Evolutionary conservation across 331 rosid genomes (phyloP).

Genomic region (Arachis monticola): DNA sequence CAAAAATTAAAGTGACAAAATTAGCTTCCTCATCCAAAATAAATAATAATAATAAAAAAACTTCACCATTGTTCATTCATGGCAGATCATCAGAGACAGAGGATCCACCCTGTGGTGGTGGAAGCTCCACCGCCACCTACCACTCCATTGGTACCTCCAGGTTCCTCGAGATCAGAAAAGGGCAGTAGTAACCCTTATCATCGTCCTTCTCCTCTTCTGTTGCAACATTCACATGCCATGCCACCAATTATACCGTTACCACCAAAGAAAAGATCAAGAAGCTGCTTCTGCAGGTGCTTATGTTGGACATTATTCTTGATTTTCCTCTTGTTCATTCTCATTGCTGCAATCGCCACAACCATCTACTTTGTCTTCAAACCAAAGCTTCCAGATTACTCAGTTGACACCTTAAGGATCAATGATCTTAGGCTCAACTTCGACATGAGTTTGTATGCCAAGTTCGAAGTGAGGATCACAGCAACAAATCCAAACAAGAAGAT

Average conservation of each 20-base stretch:
- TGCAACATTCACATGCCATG: constrained; percentile 9
- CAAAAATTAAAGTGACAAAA: constrained; percentile 16
- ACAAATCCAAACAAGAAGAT: constrained; percentile 80
- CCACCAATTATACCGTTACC: constrained; percentile 36
- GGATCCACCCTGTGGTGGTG: constrained; percentile 59
- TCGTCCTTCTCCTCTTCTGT: constrained; percentile 33
- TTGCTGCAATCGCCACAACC: constrained; percentile 64
- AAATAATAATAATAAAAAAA: too few species aligned
- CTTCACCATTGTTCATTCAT: constrained; percentile 29
- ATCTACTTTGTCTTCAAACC: constrained; percentile 79
- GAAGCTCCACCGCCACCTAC: constrained; percentile 45
- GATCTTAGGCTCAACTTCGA: constrained; percentile 69
- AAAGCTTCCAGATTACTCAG: constrained; percentile 80
- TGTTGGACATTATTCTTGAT: constrained; percentile 64
- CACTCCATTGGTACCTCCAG: constrained; percentile 42
- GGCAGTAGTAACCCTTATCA: constrained; percentile 30
- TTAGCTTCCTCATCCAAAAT: constrained; percentile 1
- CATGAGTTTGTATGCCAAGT: constrained; percentile 71
- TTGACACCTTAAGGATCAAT: constrained; percentile 61
- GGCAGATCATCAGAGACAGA: constrained; percentile 70
- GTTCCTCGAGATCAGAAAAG: constrained; percentile 51
- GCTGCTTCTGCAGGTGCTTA: constrained; percentile 62
- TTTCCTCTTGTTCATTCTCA: constrained; percentile 47
- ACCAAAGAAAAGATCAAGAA: constrained; percentile 39
- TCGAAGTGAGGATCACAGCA: constrained; percentile 78